Evolutionary conservation across 371 early-diverging fungal genomes (phyloP).

Genomic region (Mucor ambiguus): DNA sequence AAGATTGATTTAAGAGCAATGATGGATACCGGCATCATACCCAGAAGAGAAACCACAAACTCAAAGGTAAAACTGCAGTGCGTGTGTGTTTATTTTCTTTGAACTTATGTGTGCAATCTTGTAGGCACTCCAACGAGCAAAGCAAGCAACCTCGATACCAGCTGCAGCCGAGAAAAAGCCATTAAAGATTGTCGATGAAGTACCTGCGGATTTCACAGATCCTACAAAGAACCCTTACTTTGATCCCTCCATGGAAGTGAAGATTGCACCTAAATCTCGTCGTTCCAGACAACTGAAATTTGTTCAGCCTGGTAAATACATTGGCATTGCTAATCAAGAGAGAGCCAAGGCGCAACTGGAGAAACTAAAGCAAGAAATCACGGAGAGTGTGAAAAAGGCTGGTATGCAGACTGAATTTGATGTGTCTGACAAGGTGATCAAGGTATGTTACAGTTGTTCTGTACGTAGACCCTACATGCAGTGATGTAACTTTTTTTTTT

Average conservation of each 20-base stretch:
- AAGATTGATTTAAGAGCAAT: constrained; percentile 51
- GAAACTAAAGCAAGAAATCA: constrained; percentile 83
- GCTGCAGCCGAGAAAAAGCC: constrained; percentile 45
- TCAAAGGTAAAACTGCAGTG: constrained; percentile 38
- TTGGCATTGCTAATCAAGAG: constrained; percentile 80
- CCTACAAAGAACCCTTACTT: constrained; percentile 86
- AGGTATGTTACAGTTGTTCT: constrained; percentile 45
- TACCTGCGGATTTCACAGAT: constrained; percentile 57
- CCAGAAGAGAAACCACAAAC: constrained; percentile 54
- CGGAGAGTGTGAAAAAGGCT: constrained; percentile 77
- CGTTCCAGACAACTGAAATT: constrained; percentile 71
- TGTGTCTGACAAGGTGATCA: constrained; percentile 68
- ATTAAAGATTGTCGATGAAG: constrained; percentile 24
- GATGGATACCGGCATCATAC: constrained; percentile 56
- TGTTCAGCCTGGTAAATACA: constrained; percentile 80
- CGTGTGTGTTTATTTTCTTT: no score
- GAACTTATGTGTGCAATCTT: neutral
- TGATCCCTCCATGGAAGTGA: constrained; percentile 67
- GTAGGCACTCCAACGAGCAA: constrained; percentile 48
- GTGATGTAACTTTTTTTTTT: no score
- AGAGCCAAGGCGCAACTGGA: constrained; percentile 81
- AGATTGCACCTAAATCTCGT: constrained; percentile 57
- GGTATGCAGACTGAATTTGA: constrained; percentile 87
- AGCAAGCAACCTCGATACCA: constrained; percentile 13
- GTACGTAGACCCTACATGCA: constrained; percentile 13